Percentiles rank a stretch among this genome's conserved stretches.
Conservation (phyloP, 2,329 filamentous ascomycete species). For the Colletotrichum chlorophyti region DNA sequence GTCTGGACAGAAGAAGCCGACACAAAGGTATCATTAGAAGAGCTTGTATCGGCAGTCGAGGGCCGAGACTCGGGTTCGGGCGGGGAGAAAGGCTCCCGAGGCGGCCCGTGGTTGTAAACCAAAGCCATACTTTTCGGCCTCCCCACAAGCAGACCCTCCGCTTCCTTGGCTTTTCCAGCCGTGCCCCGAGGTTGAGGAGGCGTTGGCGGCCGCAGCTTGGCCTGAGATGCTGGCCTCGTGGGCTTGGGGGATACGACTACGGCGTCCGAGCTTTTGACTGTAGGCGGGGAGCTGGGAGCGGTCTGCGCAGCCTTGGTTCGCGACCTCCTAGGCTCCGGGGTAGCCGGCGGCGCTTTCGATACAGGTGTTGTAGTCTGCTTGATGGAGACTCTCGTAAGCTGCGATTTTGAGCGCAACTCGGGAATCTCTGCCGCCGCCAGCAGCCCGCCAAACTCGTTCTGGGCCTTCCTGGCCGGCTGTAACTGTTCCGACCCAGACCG, state of each 20-base stretch:
- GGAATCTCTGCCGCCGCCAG: not conserved
- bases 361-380: not conserved
- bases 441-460: not conserved
- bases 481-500: not conserved
- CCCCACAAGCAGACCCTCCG: not conserved
- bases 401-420: not conserved
- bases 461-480: not conserved
- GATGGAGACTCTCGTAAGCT: not conserved
- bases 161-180: not conserved
- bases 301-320: conserved; percentile 7
- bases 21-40: conserved; percentile 33
- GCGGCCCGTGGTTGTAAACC: not conserved
- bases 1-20: conserved; percentile 39
- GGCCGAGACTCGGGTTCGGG: conserved; percentile 23
- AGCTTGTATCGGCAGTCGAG: conserved; percentile 30
- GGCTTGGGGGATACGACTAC: conserved; percentile 42
- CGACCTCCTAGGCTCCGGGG: conserved; percentile 17
- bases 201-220: conserved; percentile 40
- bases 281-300: conserved; percentile 29
- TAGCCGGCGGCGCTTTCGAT: not conserved
- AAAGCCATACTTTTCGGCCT: conserved; percentile 9
- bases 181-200: conserved; percentile 43
- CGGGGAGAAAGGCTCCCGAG: not conserved
- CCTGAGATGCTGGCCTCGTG: conserved; percentile 33
- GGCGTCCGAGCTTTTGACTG: conserved; percentile 28